Evolutionary conservation across 768 basidiomycete species (phyloP).

Genomic region (Infundibulicybe gibba): DNA sequence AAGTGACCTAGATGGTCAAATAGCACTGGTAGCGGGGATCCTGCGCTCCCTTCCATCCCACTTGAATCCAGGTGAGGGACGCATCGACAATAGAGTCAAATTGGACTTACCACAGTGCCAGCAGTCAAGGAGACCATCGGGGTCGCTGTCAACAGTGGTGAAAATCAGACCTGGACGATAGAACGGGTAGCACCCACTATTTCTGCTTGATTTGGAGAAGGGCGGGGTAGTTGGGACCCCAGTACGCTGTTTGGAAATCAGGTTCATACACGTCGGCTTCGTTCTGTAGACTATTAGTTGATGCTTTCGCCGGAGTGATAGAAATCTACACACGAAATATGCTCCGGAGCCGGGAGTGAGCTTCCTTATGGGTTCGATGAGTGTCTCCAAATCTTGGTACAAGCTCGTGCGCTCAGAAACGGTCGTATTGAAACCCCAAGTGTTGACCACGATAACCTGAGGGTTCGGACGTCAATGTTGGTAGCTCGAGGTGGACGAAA

Average conservation of each 20-base stretch:
- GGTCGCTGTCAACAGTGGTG: neutral
- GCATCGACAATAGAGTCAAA: too few relatives aligned
- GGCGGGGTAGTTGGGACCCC: neutral
- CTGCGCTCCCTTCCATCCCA: too few relatives aligned
- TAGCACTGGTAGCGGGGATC: too few relatives aligned
- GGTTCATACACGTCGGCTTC: neutral
- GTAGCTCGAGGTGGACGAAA: too few relatives aligned
- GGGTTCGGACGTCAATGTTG: too few relatives aligned
- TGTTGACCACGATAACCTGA: too few relatives aligned
- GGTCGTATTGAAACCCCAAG: too few relatives aligned
- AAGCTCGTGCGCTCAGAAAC: too few relatives aligned
- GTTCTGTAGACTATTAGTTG: neutral
- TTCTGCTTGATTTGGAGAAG: neutral
- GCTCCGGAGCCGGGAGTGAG: slow-evolving; percentile 13
- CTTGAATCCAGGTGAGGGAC: too few relatives aligned
- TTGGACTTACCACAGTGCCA: slow-evolving; percentile 1
- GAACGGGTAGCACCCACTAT: neutral
- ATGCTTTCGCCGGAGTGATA: neutral
- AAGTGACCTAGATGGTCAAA: too few relatives aligned
- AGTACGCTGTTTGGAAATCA: neutral
- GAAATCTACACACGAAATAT: slow-evolving; percentile 30
- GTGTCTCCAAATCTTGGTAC: too few relatives aligned
- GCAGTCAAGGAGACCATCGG: neutral
- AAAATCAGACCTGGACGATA: neutral
- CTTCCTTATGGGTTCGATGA: neutral